Conservation (phyloP, 2,329 filamentous ascomycete species). For the Reticulascus tulasneorum region DNA sequence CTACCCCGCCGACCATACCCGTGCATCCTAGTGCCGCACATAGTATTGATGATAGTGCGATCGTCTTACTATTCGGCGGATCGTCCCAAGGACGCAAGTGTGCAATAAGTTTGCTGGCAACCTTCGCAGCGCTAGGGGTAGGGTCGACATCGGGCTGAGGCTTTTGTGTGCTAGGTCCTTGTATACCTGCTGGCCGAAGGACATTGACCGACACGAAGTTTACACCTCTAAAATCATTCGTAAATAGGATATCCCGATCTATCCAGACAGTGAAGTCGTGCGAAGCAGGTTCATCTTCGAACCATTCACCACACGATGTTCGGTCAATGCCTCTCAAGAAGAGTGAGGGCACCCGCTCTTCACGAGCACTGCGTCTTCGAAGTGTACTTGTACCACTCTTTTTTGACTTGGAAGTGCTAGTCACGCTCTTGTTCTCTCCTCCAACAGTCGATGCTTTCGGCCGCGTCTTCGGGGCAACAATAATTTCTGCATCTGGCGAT, state of each 20-base stretch:
- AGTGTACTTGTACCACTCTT: constrained; percentile 69
- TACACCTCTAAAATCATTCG: constrained; percentile 69
- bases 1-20: constrained; percentile 77
- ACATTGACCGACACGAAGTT: constrained; percentile 65
- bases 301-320: constrained; percentile 67
- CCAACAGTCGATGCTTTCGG: constrained; percentile 61
- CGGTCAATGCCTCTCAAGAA: constrained; percentile 80
- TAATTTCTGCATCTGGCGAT: constrained; percentile 89
- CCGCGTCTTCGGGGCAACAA: constrained; percentile 90
- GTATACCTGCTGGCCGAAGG: constrained; percentile 7
- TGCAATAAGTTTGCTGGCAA: constrained; percentile 68
- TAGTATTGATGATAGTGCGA: constrained; percentile 72
- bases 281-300: constrained; percentile 61
- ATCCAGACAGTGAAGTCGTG: constrained; percentile 75
- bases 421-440: constrained; percentile 76
- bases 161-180: constrained; percentile 42
- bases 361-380: constrained; percentile 51
- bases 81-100: constrained; percentile 77
- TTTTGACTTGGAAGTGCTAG: constrained; percentile 75
- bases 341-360: constrained; percentile 62
- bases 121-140: constrained; percentile 44
- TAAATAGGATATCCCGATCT: constrained; percentile 70
- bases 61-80: constrained; percentile 75
- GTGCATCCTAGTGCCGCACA: constrained; percentile 69
- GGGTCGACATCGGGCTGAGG: constrained; percentile 65